Evolutionary conservation across 73 alveolate genomes (phyloP), one percentile per base, ranked within the genome.

Genomic region (Diophrys sp.): DNA sequence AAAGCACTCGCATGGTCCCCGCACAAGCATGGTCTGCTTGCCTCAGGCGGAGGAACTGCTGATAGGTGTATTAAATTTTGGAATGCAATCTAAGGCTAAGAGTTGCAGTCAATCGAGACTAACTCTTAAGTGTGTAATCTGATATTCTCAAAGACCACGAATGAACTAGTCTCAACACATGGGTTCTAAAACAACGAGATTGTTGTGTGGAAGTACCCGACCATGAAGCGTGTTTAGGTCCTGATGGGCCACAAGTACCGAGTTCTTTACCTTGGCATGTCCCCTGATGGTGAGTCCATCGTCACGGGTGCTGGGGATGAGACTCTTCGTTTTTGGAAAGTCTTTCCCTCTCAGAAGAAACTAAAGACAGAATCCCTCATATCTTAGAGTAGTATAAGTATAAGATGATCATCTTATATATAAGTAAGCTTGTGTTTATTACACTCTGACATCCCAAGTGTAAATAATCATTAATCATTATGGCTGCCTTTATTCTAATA

Each of bases 251-350:
- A 98, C 93, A 96, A 92, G 62, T 75, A 69, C 78, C 81, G 99
- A 84, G 99, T 96, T 33, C 87, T 97, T 57, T 92, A 96, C 83
- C 75, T 97, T 62, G 93, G 98, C 24, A 90, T 92, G 97, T 80
- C 96, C 31, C 99, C 99, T 28, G 95, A 92, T 75, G 95, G 95
- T 24, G 55, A 84, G 53, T 66, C 90, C 23, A 81, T 94, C 18
- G 99, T 88, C 26, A 98, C 99, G 8, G 99, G 99, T 8, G 99
- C 99, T 0, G 99, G 99, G 1, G 99, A 98, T 87, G 99, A 98
- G 83, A 98, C 99, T 27, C 83, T 98, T 23, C 92, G 99, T 88
- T 98, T 98, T 81, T 98, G 99, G 99, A 94, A 98, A 72, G 98
- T 96, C 76, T 98, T 97, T 80, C 98, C 98, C 25, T 75, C 92